Conservation (phyloP, 345 rosid genomes). For the Acer campestre region DNA sequence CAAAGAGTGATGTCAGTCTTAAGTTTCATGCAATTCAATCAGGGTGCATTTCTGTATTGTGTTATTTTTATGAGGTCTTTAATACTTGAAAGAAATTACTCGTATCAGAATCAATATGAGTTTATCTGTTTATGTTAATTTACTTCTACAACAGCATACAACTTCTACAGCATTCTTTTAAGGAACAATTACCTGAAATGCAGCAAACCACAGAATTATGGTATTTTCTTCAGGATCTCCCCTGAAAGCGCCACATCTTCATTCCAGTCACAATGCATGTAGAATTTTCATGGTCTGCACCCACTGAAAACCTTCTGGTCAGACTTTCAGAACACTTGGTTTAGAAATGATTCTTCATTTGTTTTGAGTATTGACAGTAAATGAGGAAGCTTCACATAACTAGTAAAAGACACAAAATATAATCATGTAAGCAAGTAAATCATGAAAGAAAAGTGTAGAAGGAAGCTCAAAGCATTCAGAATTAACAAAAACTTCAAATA, state of each 20-base stretch:
- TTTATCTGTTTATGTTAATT: not conserved
- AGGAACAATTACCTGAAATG: constrained; percentile 66
- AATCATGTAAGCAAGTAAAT: not conserved
- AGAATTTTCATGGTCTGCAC: constrained; percentile 38
- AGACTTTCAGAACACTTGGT: constrained; percentile 23
- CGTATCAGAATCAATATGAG: not conserved
- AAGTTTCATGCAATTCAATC: not conserved
- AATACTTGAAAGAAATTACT: not conserved
- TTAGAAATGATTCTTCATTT: constrained; percentile 30
- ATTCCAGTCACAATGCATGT: constrained; percentile 77
- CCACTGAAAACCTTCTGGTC: constrained; percentile 26
- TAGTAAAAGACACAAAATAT: constrained; percentile 17
- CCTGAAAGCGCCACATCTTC: constrained; percentile 97
- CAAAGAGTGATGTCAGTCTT: not conserved
- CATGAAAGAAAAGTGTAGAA: not conserved
- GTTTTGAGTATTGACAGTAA: constrained; percentile 24
- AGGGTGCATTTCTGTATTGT: not conserved
- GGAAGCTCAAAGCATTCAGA: not conserved
- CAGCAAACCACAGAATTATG: constrained; percentile 92
- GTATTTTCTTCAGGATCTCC: constrained; percentile 89
- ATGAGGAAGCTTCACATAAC: constrained; percentile 41
- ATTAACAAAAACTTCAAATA: too few species aligned
- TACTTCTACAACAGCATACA: not conserved
- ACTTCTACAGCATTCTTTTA: not conserved
- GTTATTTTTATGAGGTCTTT: not conserved